Evolutionary conservation across 768 basidiomycete genomes (phyloP).

Genomic region (Pulveroboletus sp.): DNA sequence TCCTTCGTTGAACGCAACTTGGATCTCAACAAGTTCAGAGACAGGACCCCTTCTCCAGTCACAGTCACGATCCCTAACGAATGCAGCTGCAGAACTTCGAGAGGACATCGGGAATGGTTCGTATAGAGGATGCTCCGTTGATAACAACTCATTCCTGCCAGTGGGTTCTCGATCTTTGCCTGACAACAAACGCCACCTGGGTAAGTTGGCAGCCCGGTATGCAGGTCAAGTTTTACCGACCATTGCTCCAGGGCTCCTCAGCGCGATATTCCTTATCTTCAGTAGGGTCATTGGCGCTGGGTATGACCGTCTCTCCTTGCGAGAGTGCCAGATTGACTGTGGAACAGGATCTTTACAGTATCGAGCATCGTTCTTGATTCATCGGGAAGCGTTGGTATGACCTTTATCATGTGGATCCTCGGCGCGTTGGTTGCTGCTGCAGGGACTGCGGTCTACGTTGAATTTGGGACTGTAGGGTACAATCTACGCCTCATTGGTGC

Average conservation of each 20-base stretch:
- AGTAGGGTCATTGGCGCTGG: constrained; percentile 74
- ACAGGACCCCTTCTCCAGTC: constrained; percentile 21
- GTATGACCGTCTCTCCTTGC: constrained; percentile 29
- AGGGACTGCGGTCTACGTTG: constrained; percentile 70
- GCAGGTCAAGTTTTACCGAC: background rate
- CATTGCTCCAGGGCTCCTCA: constrained; percentile 29
- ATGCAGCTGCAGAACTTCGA: background rate
- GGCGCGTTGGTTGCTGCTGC: constrained; percentile 60
- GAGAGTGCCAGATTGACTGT: background rate
- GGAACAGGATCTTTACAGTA: constrained; percentile 60
- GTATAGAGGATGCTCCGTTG: background rate
- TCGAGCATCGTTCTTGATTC: constrained; percentile 62
- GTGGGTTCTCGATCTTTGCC: constrained; percentile 31
- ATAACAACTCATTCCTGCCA: background rate
- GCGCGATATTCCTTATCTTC: constrained; percentile 64
- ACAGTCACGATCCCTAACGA: background rate
- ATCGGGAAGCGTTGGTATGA: constrained; percentile 66
- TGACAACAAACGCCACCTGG: constrained; percentile 44
- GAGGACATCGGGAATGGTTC: constrained; percentile 13
- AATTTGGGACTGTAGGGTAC: constrained; percentile 59
- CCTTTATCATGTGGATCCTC: constrained; percentile 65
- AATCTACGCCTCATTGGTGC: background rate
- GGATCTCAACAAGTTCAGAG: constrained; percentile 7
- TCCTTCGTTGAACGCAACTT: background rate
- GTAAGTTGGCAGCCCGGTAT: constrained; percentile 29